Percentiles rank a stretch among this genome's conserved stretches.
phyloP scores from a whole-genome alignment of 1,284 basidiomycete genomes.

The Heterobasidion parviporum region DNA sequence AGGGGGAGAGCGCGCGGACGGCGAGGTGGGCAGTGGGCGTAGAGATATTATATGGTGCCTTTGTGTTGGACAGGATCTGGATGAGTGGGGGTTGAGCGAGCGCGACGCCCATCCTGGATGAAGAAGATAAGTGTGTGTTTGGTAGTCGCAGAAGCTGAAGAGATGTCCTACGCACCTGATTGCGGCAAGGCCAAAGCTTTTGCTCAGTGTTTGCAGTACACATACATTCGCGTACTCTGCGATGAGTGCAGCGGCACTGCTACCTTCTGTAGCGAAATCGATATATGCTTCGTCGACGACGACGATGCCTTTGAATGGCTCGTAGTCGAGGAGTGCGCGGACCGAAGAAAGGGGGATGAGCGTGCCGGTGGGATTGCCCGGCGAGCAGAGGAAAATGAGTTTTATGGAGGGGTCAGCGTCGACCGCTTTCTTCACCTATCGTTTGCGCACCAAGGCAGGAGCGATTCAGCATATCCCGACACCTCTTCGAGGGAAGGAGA shows the following conservation, averaged over 20 bases:
- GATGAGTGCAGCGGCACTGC: conserved; percentile 67
- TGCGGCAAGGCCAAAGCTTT: conserved; percentile 92
- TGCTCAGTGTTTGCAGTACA: conserved; percentile 94
- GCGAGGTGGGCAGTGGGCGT: conserved; percentile 85
- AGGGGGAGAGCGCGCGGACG: conserved; percentile 57
- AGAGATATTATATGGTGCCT: conserved; percentile 97
- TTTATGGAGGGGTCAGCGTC: conserved; percentile 72
- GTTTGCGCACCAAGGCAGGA: neutral
- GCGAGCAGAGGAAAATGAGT: conserved; percentile 92
- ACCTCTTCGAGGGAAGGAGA: conserved; percentile 17
- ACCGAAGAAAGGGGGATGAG: conserved; percentile 71
- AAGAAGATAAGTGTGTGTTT: neutral
- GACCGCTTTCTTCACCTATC: conserved; percentile 66
- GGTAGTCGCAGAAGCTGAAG: neutral
- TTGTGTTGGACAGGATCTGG: conserved; percentile 91
- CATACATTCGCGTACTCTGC: conserved; percentile 84
- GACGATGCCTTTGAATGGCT: conserved; percentile 83
- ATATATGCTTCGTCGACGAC: conserved; percentile 98
- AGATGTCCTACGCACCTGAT: conserved; percentile 60
- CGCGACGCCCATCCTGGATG: conserved; percentile 75
- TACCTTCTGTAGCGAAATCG: conserved; percentile 71
- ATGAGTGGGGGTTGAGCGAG: conserved; percentile 86
- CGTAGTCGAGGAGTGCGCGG: conserved; percentile 70
- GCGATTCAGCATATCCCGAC: neutral
- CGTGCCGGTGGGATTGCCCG: conserved; percentile 96